phyloP scores from a whole-genome alignment of 495 filamentous ascomycete species.

The Podospora didyma region DNA sequence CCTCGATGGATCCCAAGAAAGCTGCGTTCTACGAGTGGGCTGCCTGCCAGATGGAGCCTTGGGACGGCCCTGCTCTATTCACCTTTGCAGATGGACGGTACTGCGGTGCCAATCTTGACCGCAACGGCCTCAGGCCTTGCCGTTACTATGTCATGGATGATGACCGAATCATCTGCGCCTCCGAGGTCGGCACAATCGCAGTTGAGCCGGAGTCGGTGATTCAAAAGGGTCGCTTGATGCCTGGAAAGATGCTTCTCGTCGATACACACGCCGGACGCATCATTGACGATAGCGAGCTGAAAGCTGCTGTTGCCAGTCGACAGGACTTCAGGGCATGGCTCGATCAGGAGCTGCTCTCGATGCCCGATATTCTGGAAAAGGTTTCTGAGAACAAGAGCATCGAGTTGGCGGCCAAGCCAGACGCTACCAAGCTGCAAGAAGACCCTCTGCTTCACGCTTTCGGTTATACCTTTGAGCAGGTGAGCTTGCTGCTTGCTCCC shows the following conservation, averaged over 20 bases:
- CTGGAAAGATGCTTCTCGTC: constrained; percentile 95
- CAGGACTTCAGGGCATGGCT: constrained; percentile 88
- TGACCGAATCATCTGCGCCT: constrained; percentile 97
- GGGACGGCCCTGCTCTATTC: constrained; percentile 97
- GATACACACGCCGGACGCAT: constrained; percentile 94
- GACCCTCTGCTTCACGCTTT: constrained; percentile 84
- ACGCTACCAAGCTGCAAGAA: constrained; percentile 73
- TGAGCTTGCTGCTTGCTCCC: constrained; percentile 86
- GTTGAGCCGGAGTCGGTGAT: constrained; percentile 88
- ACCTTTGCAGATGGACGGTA: constrained; percentile 97
- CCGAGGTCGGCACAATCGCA: constrained; percentile 91
- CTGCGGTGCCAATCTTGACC: constrained; percentile 97
- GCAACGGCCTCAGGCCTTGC: constrained; percentile 95
- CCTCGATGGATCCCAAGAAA: constrained; percentile 88
- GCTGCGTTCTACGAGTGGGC: constrained; percentile 99
- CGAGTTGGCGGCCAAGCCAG: constrained; percentile 61
- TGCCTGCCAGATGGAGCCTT: constrained; percentile 98
- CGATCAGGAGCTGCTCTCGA: constrained; percentile 76
- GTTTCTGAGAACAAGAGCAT: constrained; percentile 42
- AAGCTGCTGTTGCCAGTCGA: constrained; percentile 78
- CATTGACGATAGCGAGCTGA: constrained; percentile 92
- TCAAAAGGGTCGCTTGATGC: constrained; percentile 93
- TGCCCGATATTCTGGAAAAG: constrained; percentile 64
- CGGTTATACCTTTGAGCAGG: constrained; percentile 96
- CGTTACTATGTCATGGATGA: constrained; percentile 98